These are phyloP conservation scores for Magnaporthiopsis poae DNA, from an alignment of 2,329 filamentous ascomycete genomes.

Conservation along the genomic window DNA sequence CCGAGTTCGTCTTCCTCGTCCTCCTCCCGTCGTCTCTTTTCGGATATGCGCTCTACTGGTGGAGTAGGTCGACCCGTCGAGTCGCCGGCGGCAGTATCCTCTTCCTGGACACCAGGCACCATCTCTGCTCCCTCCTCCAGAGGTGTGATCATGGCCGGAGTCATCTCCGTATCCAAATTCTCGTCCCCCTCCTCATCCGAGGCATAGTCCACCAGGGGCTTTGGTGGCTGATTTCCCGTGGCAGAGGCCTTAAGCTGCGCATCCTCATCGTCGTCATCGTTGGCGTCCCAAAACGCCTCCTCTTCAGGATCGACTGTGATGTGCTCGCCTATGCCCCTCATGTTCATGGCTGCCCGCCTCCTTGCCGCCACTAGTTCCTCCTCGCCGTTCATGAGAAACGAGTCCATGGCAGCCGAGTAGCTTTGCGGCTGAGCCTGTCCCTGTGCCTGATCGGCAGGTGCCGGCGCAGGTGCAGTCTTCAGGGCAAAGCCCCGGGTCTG, in stretches of 20 bases:
- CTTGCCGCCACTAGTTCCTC: slow-evolving; percentile 37
- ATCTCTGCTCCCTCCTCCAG: slow-evolving; percentile 20
- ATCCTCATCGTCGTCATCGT: slow-evolving; percentile 71
- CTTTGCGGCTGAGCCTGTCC: slow-evolving; percentile 2
- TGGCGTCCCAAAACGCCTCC: slow-evolving; percentile 88
- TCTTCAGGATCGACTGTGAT: slow-evolving; percentile 64
- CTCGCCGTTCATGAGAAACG: slow-evolving; percentile 61
- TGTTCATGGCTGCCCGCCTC: slow-evolving; percentile 30
- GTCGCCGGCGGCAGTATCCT: slow-evolving; percentile 16
- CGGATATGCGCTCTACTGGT: slow-evolving; percentile 66
- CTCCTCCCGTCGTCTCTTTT: slow-evolving; percentile 85
- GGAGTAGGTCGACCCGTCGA: slow-evolving; percentile 16
- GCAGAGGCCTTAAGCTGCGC: slow-evolving; percentile 33
- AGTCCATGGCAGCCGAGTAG: slow-evolving; percentile 53
- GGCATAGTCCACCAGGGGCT: slow-evolving; percentile 79
- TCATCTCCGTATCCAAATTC: slow-evolving; percentile 41
- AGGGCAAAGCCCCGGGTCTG: slow-evolving; percentile 48
- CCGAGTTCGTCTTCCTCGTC: slow-evolving; percentile 88
- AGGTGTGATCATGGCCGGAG: slow-evolving; percentile 6
- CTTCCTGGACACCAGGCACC: slow-evolving; percentile 14
- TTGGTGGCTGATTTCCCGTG: slow-evolving; percentile 24
- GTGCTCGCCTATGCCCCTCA: slow-evolving; percentile 61
- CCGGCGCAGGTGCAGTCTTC: neutral
- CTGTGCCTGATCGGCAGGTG: slow-evolving; percentile 3
- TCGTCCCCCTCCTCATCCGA: slow-evolving; percentile 75